Evolutionary conservation across 495 filamentous ascomycete species (phyloP), one percentile per base, ranked within the genome.

Genomic region (Aspergillus nanangensis): DNA sequence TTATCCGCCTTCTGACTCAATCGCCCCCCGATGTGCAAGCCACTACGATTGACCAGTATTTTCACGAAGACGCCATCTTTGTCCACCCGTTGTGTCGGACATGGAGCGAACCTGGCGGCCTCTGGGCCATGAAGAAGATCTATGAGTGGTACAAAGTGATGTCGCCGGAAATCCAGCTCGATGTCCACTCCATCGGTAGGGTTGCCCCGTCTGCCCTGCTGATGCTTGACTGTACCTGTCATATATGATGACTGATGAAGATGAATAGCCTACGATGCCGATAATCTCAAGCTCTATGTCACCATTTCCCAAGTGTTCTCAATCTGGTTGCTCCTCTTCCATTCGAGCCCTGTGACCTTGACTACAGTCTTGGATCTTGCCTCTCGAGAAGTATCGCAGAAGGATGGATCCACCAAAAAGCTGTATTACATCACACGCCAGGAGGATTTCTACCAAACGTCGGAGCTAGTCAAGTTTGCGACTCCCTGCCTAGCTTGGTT

Each of bases 381-480:
- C 3, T 15, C 37, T 57, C 2, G 59, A 44, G 9, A 53, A 63
- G 31, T 44, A 14, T 8, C 17, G 27, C 56, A 8, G 67, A 66
- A 33, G 59, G 52, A 29, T 29, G 25, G 25, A 11, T 29, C 25
- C 11, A 29, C 25, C 1, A 51, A 56, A 17, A 58, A 60, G 14
- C 35, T 58, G n/a, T 91, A 87, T 63, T 83, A 82, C 55, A 90
- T 95, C 53, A 53, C 67, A 9, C 74, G 69, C 23, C 89, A 95
- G 55, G 81, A 92, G 47, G 90, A 95, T 55, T 65, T 90, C 15
- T 95, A 95, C 55, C 88, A 93, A 58, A 70, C 80, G 2, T 82
- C 84, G 24, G 83, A 95, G 55, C 84, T 87, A 51, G 63, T 93
- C 38, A 83, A 83, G 49, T 94, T 92, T 50, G 27, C 70, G 23